Conservation (phyloP, 352 stramenopile species). For the Aphanomyces cochlioides region DNA sequence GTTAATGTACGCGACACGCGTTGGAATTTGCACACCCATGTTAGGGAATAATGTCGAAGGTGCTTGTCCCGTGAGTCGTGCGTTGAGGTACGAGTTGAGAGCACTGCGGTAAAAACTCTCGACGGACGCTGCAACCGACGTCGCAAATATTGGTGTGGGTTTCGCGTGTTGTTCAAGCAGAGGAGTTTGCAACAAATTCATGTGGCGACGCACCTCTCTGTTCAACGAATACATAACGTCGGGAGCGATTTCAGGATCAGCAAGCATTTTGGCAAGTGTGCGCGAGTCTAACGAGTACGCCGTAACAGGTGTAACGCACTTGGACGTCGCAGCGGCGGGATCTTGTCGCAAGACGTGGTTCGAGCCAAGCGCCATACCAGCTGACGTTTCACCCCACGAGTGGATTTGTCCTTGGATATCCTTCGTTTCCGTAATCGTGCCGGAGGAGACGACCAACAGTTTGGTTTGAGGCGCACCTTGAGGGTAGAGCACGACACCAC, state of each 20-base stretch:
- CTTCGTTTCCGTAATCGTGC: slow-evolving; percentile 69
- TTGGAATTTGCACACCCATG: slow-evolving; percentile 93
- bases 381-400: slow-evolving; percentile 46
- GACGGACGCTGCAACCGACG: slow-evolving; percentile 86
- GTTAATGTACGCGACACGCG: slow-evolving; percentile 90
- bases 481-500: slow-evolving; percentile 72
- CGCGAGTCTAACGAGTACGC: slow-evolving; percentile 69
- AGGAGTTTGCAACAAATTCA: slow-evolving; percentile 79
- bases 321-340: slow-evolving; percentile 66
- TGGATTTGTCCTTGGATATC: slow-evolving; percentile 83
- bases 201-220: slow-evolving; percentile 86
- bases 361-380: slow-evolving; percentile 60
- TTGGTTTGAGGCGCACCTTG: slow-evolving; percentile 77
- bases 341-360: slow-evolving; percentile 82
- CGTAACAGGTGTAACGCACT: slow-evolving; percentile 74
- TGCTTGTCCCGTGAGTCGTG: slow-evolving; percentile 72
- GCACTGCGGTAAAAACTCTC: slow-evolving; percentile 91
- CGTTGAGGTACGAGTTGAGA: slow-evolving; percentile 91
- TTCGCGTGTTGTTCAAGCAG: slow-evolving; percentile 89
- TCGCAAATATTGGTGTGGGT: slow-evolving; percentile 86
- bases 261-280: slow-evolving; percentile 67
- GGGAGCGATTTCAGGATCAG: slow-evolving; percentile 64
- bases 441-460: slow-evolving; percentile 67
- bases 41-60: slow-evolving; percentile 87
- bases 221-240: slow-evolving; percentile 85